These are phyloP conservation scores for Microsporum ferrugineum DNA, from an alignment of 2,329 filamentous ascomycete species.

Conservation along the genomic window DNA sequence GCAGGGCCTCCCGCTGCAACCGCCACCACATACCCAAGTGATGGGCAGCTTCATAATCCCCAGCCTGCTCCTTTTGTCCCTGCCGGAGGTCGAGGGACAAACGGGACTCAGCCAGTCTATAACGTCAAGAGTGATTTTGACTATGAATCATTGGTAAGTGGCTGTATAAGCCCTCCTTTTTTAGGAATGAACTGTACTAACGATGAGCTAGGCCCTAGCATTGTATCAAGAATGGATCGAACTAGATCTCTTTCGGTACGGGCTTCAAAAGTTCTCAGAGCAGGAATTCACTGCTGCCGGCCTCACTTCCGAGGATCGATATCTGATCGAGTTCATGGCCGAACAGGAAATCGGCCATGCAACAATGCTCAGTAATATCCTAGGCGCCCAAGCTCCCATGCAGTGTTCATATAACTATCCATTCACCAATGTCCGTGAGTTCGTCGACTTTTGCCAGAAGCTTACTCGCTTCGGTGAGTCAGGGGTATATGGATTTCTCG, in stretches of 20 bases:
- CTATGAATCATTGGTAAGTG: conserved; percentile 55
- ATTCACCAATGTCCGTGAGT: conserved; percentile 61
- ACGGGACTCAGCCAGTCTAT: conserved; percentile 65
- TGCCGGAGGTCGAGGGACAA: conserved; percentile 62
- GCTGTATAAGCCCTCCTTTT: not conserved
- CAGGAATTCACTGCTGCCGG: conserved; percentile 59
- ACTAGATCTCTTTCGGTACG: conserved; percentile 69
- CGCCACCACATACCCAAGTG: conserved; percentile 58
- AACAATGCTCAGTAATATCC: conserved; percentile 64
- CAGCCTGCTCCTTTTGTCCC: conserved; percentile 63
- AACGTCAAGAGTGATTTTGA: conserved; percentile 72
- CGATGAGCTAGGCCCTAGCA: conserved; percentile 42
- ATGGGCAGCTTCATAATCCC: conserved; percentile 56
- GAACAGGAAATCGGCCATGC: conserved; percentile 68
- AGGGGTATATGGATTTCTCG: conserved; percentile 69
- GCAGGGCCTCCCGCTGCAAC: conserved; percentile 47
- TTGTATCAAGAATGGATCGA: conserved; percentile 80
- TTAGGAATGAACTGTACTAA: not conserved
- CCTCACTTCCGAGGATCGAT: conserved; percentile 56
- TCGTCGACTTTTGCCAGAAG: conserved; percentile 74
- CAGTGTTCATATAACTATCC: conserved; percentile 79
- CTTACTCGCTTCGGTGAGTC: conserved; percentile 71
- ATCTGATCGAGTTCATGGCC: conserved; percentile 63
- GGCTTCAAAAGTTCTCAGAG: conserved; percentile 55
- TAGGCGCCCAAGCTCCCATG: conserved; percentile 56